Conservation (phyloP, 495 filamentous ascomycete species). For the Penicillium riverlandense region DNA sequence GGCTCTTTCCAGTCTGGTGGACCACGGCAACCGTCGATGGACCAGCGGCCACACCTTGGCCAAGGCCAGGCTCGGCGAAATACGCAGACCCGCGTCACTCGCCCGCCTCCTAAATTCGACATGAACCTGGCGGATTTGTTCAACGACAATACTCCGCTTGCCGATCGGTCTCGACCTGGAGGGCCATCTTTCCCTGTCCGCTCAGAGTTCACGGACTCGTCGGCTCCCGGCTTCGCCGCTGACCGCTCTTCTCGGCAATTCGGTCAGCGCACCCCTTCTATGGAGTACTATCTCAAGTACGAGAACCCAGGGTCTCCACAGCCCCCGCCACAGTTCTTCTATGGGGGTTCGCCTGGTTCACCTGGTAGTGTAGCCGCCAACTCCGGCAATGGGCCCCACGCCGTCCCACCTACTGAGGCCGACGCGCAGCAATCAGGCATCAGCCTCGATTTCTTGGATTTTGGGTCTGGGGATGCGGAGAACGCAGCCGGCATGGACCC, state of each 20-base stretch:
- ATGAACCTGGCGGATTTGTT: conserved; percentile 55
- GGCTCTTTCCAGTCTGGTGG: conserved; percentile 15
- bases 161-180: conserved; percentile 16
- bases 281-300: conserved; percentile 33
- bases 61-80: conserved; percentile 19
- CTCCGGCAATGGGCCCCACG: conserved; percentile 11
- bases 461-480: conserved; percentile 23
- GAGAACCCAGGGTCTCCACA: conserved; percentile 28
- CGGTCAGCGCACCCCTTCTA: conserved; percentile 25
- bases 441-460: conserved; percentile 35
- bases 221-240: conserved; percentile 15
- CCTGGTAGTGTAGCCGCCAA: conserved; percentile 22
- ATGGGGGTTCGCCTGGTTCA: conserved; percentile 31
- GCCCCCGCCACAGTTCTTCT: conserved; percentile 28
- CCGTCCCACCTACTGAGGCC: conserved; percentile 13
- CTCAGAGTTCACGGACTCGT: conserved; percentile 20
- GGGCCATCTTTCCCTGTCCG: conserved; percentile 15
- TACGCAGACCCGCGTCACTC: conserved; percentile 21
- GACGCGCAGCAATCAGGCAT: conserved; percentile 22
- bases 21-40: conserved; percentile 14
- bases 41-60: conserved; percentile 17
- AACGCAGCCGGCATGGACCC: conserved; percentile 16
- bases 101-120: conserved; percentile 51
- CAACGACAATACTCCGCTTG: conserved; percentile 17
- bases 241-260: conserved; percentile 20